Conservation (phyloP, 306 rosid species). For the Hylodesmum podocarpum region DNA sequence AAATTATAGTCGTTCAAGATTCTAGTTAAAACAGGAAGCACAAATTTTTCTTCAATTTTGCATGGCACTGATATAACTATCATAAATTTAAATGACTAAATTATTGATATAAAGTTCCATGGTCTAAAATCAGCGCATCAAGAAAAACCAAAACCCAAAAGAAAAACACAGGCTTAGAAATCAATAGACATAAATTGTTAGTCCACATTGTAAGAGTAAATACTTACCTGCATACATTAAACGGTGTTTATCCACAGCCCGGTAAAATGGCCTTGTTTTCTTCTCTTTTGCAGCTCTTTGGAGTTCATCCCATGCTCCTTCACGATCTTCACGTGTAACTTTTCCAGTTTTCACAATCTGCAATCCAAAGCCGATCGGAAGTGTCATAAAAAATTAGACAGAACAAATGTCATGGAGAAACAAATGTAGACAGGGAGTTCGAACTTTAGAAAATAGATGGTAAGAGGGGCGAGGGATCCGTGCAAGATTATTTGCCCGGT, state of each 20-base stretch:
- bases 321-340: slow-evolving; percentile 71
- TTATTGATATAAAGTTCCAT: not conserved
- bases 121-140: not conserved
- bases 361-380: slow-evolving; percentile 31
- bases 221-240: slow-evolving; percentile 92
- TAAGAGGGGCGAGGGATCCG: slow-evolving; percentile 88
- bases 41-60: not conserved
- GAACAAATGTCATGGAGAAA: slow-evolving; percentile 17
- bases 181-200: not conserved
- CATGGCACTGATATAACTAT: not conserved
- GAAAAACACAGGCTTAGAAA: not conserved
- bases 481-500: slow-evolving; percentile 68
- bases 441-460: slow-evolving; percentile 79
- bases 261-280: slow-evolving; percentile 76
- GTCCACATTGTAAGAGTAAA: slow-evolving; percentile 13
- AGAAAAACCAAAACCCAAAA: slow-evolving; percentile 8
- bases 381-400: slow-evolving; percentile 23
- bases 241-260: slow-evolving; percentile 67
- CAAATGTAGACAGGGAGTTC: not conserved
- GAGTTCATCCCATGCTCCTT: slow-evolving; percentile 77
- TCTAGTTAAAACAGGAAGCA: not conserved
- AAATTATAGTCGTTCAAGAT: slow-evolving; percentile 1
- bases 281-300: slow-evolving; percentile 64
- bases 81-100: slow-evolving; percentile 1
- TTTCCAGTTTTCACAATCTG: slow-evolving; percentile 72